These are phyloP conservation scores for Saururus chinensis DNA, from an alignment of 164 flowering plant species.

Conservation along the genomic window DNA sequence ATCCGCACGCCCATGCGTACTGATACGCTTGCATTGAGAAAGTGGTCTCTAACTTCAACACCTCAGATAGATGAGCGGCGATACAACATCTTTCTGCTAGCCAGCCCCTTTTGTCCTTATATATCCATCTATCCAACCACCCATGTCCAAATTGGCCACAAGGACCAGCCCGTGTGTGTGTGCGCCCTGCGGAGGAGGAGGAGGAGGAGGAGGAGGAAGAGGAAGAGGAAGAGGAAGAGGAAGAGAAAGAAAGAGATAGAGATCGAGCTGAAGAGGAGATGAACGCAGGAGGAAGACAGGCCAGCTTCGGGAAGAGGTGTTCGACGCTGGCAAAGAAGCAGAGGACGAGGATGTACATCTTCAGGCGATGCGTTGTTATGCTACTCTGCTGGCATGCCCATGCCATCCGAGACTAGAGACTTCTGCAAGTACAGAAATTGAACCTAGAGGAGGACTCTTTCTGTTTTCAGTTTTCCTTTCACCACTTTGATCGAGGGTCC, in stretches of 20 bases:
- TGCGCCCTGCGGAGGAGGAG: no score
- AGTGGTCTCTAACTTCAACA: background rate
- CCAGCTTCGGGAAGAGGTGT: slow-evolving; percentile 20
- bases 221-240: no score
- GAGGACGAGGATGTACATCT: slow-evolving; percentile 59
- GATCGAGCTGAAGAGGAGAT: background rate
- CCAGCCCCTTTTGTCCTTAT: background rate
- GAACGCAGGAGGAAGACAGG: background rate
- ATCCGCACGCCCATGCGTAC: slow-evolving; percentile 1
- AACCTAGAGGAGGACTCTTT: no score
- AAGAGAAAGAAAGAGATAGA: background rate
- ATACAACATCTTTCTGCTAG: background rate
- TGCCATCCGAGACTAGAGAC: slow-evolving; percentile 21
- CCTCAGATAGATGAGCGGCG: no score
- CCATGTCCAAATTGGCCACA: background rate
- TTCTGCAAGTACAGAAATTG: background rate
- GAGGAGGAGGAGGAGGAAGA: no score
- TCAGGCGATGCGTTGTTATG: slow-evolving; percentile 68
- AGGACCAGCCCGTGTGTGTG: no score
- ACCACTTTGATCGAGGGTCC: background rate
- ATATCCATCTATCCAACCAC: background rate
- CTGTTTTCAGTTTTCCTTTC: no score
- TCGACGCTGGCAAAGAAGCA: slow-evolving; percentile 50
- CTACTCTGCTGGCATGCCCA: slow-evolving; percentile 75
- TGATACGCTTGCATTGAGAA: background rate